Evolutionary conservation across 805 yeast species (phyloP), one percentile per base, ranked within the genome.

Genomic region (Candida patagonica): DNA sequence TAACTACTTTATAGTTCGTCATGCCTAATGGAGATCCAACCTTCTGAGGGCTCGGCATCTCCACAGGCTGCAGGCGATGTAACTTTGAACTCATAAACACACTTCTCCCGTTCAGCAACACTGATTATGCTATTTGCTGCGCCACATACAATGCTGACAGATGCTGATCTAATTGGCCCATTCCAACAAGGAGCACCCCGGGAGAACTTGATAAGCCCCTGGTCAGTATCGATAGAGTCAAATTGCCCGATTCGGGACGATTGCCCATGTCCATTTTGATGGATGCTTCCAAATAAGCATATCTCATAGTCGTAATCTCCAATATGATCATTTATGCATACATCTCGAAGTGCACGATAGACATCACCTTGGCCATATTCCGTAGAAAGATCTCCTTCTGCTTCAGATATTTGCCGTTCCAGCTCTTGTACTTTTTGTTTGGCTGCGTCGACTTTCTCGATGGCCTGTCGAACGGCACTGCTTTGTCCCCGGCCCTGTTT

Each of bases 181-280:
- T 87, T 84, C 96, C 97, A 89, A 60, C 98, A 92, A 54, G 69
- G 73, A 30, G 76, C 78, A 16, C 98, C 98, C 15, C 65, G 54
- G 3, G 59, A 64, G 54, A 67, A 92, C 23, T 53, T 50, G 23
- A 73, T 45, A 16, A 46, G 47, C 33, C 67, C 40, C 12, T 29
- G 33, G 30, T 55, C 54, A 13, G 51, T 52, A 20, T 43, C 42
- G n/a, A 17, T 19, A 9, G 44, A 37, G 21, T 48, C 48, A 35
- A 53, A 63, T 1, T 44, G 49, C 2, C 94, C 94, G 37, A 84
- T 69, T 23, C 63, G 59, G 0, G 73, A 67, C 6, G 26, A 20
- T 22, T 67, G 66, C 6, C 72, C 72, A 39, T 64, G 62, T 15
- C 70, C 68, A 42, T 62, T 70, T 56, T 85, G 95, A 39, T 65